These are phyloP conservation scores for Suhomyces xylopsoci DNA, from an alignment of 805 yeast genomes.

Conservation along the genomic window DNA sequence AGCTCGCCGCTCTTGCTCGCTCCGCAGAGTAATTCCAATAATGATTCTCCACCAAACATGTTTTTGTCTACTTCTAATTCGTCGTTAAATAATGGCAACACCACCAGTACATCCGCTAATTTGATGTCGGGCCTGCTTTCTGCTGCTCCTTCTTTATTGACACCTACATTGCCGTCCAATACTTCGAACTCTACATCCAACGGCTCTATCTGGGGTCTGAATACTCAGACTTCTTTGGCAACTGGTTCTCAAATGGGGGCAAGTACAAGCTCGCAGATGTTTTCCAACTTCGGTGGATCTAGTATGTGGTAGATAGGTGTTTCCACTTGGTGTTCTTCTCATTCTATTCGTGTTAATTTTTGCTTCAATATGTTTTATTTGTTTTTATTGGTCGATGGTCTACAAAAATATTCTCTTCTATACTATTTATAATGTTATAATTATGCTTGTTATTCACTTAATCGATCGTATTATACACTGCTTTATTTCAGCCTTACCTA, in stretches of 20 bases:
- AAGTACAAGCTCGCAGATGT: constrained; percentile 4
- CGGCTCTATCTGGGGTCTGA: constrained; percentile 24
- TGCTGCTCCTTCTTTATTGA: constrained; percentile 1
- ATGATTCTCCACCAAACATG: constrained; percentile 24
- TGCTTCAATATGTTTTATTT: neutral
- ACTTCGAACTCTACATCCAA: constrained; percentile 4
- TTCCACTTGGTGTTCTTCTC: neutral
- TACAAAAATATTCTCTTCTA: neutral
- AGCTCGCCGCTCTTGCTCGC: constrained; percentile 22
- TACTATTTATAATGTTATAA: neutral
- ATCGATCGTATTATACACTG: neutral
- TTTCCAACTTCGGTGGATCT: constrained; percentile 13
- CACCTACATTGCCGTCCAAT: constrained; percentile 13
- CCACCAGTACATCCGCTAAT: neutral
- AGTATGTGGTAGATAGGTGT: constrained; percentile 16
- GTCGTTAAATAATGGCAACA: neutral
- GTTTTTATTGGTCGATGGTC: constrained; percentile 2
- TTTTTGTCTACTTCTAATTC: constrained; percentile 11
- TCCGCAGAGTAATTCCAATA: constrained; percentile 13
- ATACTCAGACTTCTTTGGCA: constrained; percentile 10
- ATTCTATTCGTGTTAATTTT: constrained; percentile 2
- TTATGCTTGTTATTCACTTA: neutral
- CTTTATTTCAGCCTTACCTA: neutral
- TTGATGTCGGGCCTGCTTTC: neutral
- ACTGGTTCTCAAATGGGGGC: constrained; percentile 5